Evolutionary conservation across 2,329 filamentous ascomycete species (phyloP).

Genomic region (Beauveria caledonica): DNA sequence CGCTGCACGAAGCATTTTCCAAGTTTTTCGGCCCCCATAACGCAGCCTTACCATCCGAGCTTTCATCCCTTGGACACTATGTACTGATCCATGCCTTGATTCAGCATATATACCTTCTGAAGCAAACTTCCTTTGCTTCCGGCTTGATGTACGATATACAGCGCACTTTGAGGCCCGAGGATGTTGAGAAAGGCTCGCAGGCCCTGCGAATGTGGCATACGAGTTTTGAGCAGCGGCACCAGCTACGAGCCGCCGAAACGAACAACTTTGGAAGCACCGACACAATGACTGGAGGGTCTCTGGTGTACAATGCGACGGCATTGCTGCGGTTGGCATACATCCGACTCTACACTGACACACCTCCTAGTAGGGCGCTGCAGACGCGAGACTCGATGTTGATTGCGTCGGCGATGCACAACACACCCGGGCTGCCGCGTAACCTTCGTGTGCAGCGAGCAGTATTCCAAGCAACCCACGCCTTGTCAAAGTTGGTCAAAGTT

Average conservation of each 20-base stretch:
- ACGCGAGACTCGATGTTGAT: conserved; percentile 56
- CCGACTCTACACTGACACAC: conserved; percentile 56
- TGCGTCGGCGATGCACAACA: conserved; percentile 50
- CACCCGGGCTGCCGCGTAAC: conserved; percentile 50
- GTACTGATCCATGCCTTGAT: conserved; percentile 64
- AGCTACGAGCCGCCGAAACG: conserved; percentile 41
- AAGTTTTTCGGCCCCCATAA: conserved; percentile 44
- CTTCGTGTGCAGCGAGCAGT: conserved; percentile 54
- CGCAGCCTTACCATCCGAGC: conserved; percentile 38
- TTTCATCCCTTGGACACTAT: conserved; percentile 59
- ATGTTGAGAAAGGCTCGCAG: conserved; percentile 48
- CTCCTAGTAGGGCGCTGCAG: conserved; percentile 53
- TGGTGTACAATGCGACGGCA: conserved; percentile 60
- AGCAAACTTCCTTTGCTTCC: conserved; percentile 49
- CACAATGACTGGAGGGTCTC: conserved; percentile 46
- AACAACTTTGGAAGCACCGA: conserved; percentile 40
- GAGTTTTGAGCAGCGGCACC: conserved; percentile 48
- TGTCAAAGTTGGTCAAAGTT: conserved; percentile 58
- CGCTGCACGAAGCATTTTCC: conserved; percentile 49
- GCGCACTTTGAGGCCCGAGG: conserved; percentile 42
- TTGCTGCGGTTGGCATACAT: conserved; percentile 55
- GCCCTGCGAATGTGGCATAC: conserved; percentile 51
- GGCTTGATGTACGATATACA: conserved; percentile 42
- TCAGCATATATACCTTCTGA: conserved; percentile 63
- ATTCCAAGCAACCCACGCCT: conserved; percentile 58